phyloP scores from a whole-genome alignment of 148 eudicot species.

The Spergularia bocconei region DNA sequence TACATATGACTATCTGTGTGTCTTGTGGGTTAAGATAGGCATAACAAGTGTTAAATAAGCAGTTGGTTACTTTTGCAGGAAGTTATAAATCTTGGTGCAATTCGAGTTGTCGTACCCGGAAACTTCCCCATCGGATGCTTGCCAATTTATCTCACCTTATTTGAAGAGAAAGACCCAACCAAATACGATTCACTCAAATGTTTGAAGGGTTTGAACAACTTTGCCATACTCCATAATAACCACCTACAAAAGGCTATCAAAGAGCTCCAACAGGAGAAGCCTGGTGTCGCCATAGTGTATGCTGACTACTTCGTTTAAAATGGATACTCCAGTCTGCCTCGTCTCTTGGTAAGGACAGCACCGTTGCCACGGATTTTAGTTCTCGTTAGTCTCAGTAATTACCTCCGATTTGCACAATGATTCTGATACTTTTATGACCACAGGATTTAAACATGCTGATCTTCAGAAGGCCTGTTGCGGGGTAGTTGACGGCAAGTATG shows the following conservation, averaged over 20 bases:
- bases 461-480: slow-evolving; percentile 28
- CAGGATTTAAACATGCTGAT: slow-evolving; percentile 27
- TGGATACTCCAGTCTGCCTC: slow-evolving; percentile 19
- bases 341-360: slow-evolving; percentile 19
- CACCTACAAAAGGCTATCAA: slow-evolving; percentile 16
- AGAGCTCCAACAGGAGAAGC: slow-evolving; percentile 18
- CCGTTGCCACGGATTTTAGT: no score
- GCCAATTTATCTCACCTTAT: slow-evolving; percentile 11
- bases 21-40: neutral
- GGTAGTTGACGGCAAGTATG: slow-evolving; percentile 11
- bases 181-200: slow-evolving; percentile 25
- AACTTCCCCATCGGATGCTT: slow-evolving; percentile 29
- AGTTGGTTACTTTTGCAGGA: slow-evolving; percentile 8
- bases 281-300: slow-evolving; percentile 18
- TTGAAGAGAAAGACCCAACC: slow-evolving; percentile 8
- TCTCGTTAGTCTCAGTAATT: neutral
- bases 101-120: slow-evolving; percentile 23
- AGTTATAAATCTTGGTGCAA: slow-evolving; percentile 26
- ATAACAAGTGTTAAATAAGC: no score
- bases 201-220: slow-evolving; percentile 17
- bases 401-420: neutral
- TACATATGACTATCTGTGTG: no score
- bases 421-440: neutral
- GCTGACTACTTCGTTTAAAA: slow-evolving; percentile 25
- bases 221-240: slow-evolving; percentile 16